Evolutionary conservation across 148 eudicot species (phyloP).

Genomic region (Arctostaphylos glauca): DNA sequence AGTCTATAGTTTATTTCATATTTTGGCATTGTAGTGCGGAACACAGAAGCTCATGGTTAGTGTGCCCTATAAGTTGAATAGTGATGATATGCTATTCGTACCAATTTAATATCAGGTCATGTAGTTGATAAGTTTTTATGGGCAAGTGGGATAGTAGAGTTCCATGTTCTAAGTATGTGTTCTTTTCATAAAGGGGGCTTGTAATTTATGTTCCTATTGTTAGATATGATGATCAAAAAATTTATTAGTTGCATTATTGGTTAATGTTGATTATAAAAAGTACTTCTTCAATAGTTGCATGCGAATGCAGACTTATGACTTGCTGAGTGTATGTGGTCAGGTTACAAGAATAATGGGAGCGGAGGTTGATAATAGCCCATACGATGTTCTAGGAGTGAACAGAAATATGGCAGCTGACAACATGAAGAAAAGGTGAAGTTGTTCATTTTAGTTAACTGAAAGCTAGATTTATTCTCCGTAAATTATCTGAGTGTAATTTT

Average conservation of each 20-base stretch:
- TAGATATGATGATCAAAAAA: not conserved
- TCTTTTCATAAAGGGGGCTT: not conserved
- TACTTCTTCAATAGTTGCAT: not conserved
- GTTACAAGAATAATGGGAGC: constrained; percentile 83
- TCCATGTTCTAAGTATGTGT: not conserved
- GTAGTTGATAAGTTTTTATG: not conserved
- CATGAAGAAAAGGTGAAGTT: constrained; percentile 72
- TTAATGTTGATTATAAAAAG: not conserved
- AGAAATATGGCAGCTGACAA: constrained; percentile 74
- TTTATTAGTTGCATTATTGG: not conserved
- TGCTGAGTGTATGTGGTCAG: constrained; percentile 34
- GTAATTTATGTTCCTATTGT: not conserved
- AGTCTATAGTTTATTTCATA: not conserved
- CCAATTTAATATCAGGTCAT: not conserved
- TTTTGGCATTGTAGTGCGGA: not conserved
- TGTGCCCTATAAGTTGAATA: not conserved
- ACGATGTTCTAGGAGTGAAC: constrained; percentile 85
- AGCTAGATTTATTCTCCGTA: not conserved
- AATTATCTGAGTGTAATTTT: not conserved
- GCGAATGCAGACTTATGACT: not conserved
- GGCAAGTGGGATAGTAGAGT: not conserved
- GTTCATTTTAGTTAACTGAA: constrained; percentile 1
- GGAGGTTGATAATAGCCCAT: constrained; percentile 76
- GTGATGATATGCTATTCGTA: not conserved
- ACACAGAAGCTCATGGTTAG: not conserved